A percentile compares a stretch with the other conserved stretches of the same genome.
These are phyloP conservation scores for Emydomyces testavorans DNA, from an alignment of 2,329 filamentous ascomycete species.

Conservation along the genomic window DNA sequence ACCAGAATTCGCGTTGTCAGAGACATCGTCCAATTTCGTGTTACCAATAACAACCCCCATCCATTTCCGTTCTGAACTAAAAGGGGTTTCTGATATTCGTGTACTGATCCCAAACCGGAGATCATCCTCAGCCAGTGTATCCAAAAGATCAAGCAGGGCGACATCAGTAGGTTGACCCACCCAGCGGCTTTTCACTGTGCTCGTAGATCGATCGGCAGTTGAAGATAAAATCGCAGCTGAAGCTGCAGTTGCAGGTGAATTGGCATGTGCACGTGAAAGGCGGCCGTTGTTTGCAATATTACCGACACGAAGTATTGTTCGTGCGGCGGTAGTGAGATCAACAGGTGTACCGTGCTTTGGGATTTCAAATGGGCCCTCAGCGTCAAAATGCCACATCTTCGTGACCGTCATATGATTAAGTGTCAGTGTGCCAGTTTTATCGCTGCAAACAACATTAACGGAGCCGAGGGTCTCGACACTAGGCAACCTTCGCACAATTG, in stretches of 20 bases:
- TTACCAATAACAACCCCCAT: constrained; percentile 84
- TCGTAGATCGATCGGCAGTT: constrained; percentile 53
- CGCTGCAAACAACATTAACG: constrained; percentile 99
- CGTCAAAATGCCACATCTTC: constrained; percentile 90
- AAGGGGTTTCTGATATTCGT: constrained; percentile 75
- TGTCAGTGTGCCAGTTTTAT: constrained; percentile 93
- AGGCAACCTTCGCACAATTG: constrained; percentile 88
- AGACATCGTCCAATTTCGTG: constrained; percentile 40
- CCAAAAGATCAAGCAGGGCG: constrained; percentile 86
- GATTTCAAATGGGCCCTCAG: constrained; percentile 45
- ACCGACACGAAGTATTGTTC: constrained; percentile 75
- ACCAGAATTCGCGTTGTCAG: constrained; percentile 41
- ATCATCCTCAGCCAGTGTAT: constrained; percentile 84
- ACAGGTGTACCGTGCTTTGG: constrained; percentile 42
- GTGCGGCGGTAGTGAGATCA: constrained; percentile 59
- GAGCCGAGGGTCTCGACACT: constrained; percentile 95
- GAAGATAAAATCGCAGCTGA: constrained; percentile 77
- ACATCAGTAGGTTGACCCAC: constrained; percentile 95
- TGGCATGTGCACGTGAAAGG: constrained; percentile 60
- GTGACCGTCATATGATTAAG: constrained; percentile 98
- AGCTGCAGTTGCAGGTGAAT: constrained; percentile 56
- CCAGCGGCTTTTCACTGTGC: constrained; percentile 70
- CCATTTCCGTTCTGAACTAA: constrained; percentile 97
- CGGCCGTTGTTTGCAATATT: constrained; percentile 95
- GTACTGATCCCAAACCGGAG: constrained; percentile 74